phyloP scores from a whole-genome alignment of 2,329 filamentous ascomycete species.

The Nemania diffusa region DNA sequence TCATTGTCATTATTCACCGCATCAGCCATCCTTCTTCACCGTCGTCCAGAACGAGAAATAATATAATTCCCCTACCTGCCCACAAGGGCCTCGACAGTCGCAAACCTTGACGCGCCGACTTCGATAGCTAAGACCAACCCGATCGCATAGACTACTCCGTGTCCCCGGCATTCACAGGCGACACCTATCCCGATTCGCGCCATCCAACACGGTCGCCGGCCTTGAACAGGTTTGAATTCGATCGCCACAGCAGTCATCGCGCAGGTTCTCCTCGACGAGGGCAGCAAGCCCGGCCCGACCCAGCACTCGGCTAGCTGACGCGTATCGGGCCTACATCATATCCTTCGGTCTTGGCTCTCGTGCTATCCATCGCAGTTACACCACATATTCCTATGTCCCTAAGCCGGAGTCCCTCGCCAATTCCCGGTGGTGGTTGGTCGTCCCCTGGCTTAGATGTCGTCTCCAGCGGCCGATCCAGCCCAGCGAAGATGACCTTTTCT shows the following conservation, averaged over 20 bases:
- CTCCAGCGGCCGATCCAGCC: constrained; percentile 74
- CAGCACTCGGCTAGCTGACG: constrained; percentile 28
- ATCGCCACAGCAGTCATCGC: constrained; percentile 50
- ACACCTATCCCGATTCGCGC: constrained; percentile 59
- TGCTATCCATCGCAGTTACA: constrained; percentile 56
- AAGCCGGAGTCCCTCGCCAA: constrained; percentile 87
- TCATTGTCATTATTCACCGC: not conserved
- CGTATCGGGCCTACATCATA: constrained; percentile 24
- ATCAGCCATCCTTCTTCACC: not conserved
- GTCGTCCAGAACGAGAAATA: not conserved
- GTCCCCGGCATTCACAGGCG: constrained; percentile 65
- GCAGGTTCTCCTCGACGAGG: constrained; percentile 52
- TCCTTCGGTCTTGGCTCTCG: constrained; percentile 19
- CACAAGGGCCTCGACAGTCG: not conserved
- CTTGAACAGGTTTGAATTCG: constrained; percentile 42
- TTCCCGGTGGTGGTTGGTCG: constrained; percentile 86
- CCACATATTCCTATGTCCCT: constrained; percentile 77
- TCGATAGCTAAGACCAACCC: constrained; percentile 42
- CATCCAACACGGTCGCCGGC: constrained; percentile 62
- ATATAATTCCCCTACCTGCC: not conserved
- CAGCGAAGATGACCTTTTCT: constrained; percentile 60
- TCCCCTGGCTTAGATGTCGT: constrained; percentile 81
- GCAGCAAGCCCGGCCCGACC: constrained; percentile 52
- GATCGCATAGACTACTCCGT: constrained; percentile 57
- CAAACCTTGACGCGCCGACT: not conserved